Base-by-base conservation (phyloP, 2,329 filamentous ascomycete species). In the Diaporthe ampelina region DNA sequence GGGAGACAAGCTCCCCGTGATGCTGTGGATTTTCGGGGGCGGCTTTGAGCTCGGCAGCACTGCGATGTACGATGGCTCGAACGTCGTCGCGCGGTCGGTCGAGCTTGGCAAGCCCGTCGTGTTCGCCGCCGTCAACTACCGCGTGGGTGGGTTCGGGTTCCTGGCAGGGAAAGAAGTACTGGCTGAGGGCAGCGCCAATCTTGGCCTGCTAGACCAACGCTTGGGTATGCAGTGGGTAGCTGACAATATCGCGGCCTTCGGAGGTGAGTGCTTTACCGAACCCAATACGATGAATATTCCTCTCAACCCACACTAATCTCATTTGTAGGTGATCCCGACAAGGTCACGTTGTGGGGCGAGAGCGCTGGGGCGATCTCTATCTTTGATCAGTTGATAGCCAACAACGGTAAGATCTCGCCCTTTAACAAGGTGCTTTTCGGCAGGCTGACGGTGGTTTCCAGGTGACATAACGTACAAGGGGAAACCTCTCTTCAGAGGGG, bases 311-410 rank as follows among this genome's bases (percentile, higher is more conserved):
- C 29, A 32, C 29, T 32, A 32, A 32, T 32, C 6, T 32, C 29
- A 32, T 32, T 6, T 32, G 13, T 13, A 40, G 37, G 37, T 40
- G 37, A 40, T 80, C 92, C 93, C 0, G 85, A 86, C 24, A 93
- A 93, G 80, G 93, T 95, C 8, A 95, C 93, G 0, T 92, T 96
- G 74, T 95, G 92, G 92, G 94, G 94, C 35, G 91, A 95, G 80
- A 91, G 89, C 3, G 92, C 93, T 0, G 92, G 92, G 0, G 85
- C 91, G 19, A 94, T 95, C 76, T 94, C 93, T 0, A 92, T 94
- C 0, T 89, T 93, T 65, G 90, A 95, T 78, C 94, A 96, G 78
- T 94, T 95, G 89, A 84, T 90, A 1, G 85, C 95, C 17, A 95
- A 94, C 78, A 89, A 91, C 19, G 45, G 63, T 67, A 50, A n/a